A percentile compares a stretch with the other conserved stretches of the same genome.
Evolutionary conservation across 164 flowering plant genomes (phyloP).

Genomic region (Sedum album): DNA sequence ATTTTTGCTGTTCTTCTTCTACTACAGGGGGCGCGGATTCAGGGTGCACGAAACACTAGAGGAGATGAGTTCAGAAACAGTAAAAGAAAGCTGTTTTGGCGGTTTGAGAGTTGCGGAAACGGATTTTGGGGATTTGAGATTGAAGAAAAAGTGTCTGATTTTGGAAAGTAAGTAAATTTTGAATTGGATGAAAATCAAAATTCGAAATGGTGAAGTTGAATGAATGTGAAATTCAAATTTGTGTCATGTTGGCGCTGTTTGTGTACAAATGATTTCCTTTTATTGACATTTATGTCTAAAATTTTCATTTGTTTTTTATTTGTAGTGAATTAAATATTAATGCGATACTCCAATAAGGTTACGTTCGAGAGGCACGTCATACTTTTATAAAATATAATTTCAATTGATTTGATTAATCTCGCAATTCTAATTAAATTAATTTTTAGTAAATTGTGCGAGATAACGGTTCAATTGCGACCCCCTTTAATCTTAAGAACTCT

Average conservation of each 20-base stretch:
- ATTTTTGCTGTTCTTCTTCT: not conserved
- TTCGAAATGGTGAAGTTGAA: not conserved
- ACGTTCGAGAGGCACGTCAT: no score
- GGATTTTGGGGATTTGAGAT: not conserved
- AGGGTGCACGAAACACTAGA: not conserved
- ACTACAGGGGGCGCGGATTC: not conserved
- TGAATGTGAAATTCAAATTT: not conserved
- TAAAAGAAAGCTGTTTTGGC: not conserved
- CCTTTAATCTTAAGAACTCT: no score
- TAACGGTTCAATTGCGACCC: no score
- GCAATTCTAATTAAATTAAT: no score
- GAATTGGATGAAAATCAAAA: not conserved
- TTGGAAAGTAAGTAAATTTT: not conserved
- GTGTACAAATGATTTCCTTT: no score
- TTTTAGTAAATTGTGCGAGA: no score
- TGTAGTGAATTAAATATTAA: no score
- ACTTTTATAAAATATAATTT: no score
- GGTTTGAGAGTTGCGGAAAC: not conserved
- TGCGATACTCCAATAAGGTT: no score
- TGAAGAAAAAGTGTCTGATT: not conserved
- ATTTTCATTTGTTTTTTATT: no score
- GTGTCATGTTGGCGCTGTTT: not conserved
- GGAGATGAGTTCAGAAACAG: not conserved
- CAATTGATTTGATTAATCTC: no score
- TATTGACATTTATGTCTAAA: no score